Evolutionary conservation across 1,284 basidiomycete genomes (phyloP).

Genomic region (Earliella scabrosa): DNA sequence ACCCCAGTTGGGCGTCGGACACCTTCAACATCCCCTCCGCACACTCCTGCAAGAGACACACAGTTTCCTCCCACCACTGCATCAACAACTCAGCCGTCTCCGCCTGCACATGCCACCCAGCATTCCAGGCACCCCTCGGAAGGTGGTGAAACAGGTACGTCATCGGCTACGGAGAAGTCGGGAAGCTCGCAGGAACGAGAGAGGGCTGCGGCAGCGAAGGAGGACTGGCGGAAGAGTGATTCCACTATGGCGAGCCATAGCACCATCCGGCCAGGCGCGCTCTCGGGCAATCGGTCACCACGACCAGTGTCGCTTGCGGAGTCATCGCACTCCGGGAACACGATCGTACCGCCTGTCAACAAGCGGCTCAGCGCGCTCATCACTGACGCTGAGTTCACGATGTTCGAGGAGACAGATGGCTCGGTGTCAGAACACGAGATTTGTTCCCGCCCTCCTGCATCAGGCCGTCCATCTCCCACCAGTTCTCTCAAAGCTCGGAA

Average conservation of each 20-base stretch:
- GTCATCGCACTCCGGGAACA: conserved; percentile 71
- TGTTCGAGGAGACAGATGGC: conserved; percentile 39
- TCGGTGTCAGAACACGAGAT: conserved; percentile 46
- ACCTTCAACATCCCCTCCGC: conserved; percentile 9
- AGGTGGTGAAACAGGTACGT: conserved; percentile 5
- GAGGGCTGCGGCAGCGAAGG: conserved; percentile 48
- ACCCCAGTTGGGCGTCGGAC: conserved; percentile 6
- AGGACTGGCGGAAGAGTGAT: conserved; percentile 75
- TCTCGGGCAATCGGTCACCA: conserved; percentile 53
- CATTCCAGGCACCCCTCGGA: conserved; percentile 3
- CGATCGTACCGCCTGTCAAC: conserved; percentile 59
- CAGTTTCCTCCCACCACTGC: conserved; percentile 7
- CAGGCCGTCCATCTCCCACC: conserved; percentile 29
- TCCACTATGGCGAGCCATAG: conserved; percentile 69
- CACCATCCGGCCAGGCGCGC: conserved; percentile 62
- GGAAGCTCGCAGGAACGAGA: conserved; percentile 22
- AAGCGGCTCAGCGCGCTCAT: conserved; percentile 71
- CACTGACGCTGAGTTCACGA: conserved; percentile 61
- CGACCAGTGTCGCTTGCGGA: conserved; percentile 77
- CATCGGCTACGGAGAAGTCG: conserved; percentile 6
- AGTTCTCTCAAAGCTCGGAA: conserved; percentile 48
- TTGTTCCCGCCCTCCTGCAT: conserved; percentile 14
- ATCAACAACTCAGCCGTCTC: conserved; percentile 1
- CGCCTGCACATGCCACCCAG: conserved; percentile 4
- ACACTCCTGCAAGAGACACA: conserved; percentile 21